These are phyloP conservation scores for Agrostemma githago DNA, from an alignment of 148 eudicot species.

Conservation along the genomic window DNA sequence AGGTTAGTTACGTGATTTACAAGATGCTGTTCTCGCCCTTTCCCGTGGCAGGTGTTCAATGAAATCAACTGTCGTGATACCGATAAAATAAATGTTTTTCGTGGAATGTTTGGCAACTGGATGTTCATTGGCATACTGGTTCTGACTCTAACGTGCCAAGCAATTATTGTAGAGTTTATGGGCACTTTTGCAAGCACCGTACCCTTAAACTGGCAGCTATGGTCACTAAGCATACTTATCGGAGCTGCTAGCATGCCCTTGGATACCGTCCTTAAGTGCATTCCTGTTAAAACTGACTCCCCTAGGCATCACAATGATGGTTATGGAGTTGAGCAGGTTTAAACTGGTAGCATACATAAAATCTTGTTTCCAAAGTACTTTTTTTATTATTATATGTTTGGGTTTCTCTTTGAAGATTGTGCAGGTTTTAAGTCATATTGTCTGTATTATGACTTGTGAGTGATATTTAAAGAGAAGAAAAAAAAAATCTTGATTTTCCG, in stretches of 20 bases:
- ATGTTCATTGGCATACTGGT: conserved; percentile 60
- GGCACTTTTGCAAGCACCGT: conserved; percentile 91
- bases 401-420: not conserved
- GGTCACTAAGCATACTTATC: conserved; percentile 59
- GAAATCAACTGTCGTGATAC: conserved; percentile 96
- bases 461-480: not conserved
- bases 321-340: conserved; percentile 67
- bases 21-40: not conserved
- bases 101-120: conserved; percentile 73
- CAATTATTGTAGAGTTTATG: conserved; percentile 73
- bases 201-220: conserved; percentile 77
- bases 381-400: not conserved
- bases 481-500: not conserved
- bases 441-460: not conserved
- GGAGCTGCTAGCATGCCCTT: conserved; percentile 73
- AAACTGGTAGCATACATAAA: not conserved
- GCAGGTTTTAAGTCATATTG: not conserved
- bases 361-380: not conserved
- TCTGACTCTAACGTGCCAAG: conserved; percentile 69
- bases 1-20: too few species aligned
- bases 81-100: conserved; percentile 78
- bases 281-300: conserved; percentile 47
- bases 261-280: conserved; percentile 70
- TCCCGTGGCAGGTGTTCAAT: conserved; percentile 61
- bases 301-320: conserved; percentile 44